Conservation (phyloP, 306 rosid species). For the Prunus armeniaca region DNA sequence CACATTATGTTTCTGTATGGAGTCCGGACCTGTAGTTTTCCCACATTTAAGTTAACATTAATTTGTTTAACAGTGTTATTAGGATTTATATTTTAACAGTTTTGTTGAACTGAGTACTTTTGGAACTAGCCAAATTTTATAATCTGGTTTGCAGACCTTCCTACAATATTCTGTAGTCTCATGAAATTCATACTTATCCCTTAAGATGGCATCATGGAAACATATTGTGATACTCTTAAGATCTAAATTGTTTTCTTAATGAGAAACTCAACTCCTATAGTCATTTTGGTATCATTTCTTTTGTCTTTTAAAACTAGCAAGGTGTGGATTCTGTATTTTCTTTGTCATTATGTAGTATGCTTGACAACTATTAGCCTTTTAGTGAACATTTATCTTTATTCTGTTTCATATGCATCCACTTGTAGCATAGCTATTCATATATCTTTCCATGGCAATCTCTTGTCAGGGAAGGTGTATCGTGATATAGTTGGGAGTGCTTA, state of each 20-base stretch:
- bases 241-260: neutral
- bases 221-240: neutral
- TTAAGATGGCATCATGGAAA: neutral
- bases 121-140: neutral
- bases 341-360: neutral
- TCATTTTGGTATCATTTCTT: neutral
- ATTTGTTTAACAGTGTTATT: neutral
- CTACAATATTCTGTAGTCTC: neutral
- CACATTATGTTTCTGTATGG: neutral
- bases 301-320: neutral
- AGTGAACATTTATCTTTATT: neutral
- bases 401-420: neutral
- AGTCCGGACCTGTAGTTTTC: neutral
- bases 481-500: conserved; percentile 91
- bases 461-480: conserved; percentile 64
- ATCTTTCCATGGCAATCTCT: conserved; percentile 7
- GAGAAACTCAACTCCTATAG: too few species aligned
- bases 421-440: neutral
- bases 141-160: neutral
- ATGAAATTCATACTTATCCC: neutral
- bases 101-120: neutral
- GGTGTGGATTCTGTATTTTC: neutral
- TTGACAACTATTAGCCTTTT: neutral
- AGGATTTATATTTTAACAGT: neutral
- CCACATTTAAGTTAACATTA: neutral